phyloP scores from a whole-genome alignment of 2,329 filamentous ascomycete species.

The Neofusicoccum ribis region DNA sequence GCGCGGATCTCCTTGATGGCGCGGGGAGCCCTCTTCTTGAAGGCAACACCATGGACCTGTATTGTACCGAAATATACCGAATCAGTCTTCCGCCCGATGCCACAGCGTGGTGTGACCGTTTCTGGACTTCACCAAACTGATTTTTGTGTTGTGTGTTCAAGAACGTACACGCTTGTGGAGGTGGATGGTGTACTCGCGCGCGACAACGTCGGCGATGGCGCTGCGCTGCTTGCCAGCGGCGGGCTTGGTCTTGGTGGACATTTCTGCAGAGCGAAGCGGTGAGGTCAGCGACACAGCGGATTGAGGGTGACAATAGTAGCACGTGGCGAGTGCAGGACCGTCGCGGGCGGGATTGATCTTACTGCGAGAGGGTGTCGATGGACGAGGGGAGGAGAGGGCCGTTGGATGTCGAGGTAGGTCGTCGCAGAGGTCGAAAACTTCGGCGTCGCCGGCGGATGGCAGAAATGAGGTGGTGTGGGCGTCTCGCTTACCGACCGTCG shows the following conservation, averaged over 20 bases:
- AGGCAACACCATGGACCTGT: constrained; percentile 92
- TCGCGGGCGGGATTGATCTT: neutral
- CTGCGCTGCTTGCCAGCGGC: constrained; percentile 73
- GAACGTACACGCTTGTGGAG: constrained; percentile 96
- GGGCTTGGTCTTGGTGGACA: constrained; percentile 45
- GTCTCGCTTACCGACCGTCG: constrained; percentile 10
- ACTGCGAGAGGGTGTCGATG: constrained; percentile 11
- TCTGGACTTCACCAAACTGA: constrained; percentile 73
- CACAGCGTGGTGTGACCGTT: constrained; percentile 44
- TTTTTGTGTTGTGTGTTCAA: constrained; percentile 25
- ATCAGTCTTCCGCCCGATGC: constrained; percentile 71
- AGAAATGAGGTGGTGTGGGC: constrained; percentile 18
- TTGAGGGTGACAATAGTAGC: too few relatives aligned
- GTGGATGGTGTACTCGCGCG: constrained; percentile 99
- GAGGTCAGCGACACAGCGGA: neutral
- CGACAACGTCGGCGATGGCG: constrained; percentile 98
- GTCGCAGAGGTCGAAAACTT: constrained; percentile 15
- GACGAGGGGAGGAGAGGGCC: constrained; percentile 2
- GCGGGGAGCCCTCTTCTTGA: constrained; percentile 99
- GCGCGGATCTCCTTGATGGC: constrained; percentile 99
- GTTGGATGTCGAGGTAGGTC: constrained; percentile 15
- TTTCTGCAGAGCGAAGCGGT: constrained; percentile 25
- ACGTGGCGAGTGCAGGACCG: neutral
- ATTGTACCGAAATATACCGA: constrained; percentile 37
- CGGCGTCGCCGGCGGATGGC: neutral